Base-by-base conservation (phyloP, 148 eudicot species). In the Oxyria digyna region DNA sequence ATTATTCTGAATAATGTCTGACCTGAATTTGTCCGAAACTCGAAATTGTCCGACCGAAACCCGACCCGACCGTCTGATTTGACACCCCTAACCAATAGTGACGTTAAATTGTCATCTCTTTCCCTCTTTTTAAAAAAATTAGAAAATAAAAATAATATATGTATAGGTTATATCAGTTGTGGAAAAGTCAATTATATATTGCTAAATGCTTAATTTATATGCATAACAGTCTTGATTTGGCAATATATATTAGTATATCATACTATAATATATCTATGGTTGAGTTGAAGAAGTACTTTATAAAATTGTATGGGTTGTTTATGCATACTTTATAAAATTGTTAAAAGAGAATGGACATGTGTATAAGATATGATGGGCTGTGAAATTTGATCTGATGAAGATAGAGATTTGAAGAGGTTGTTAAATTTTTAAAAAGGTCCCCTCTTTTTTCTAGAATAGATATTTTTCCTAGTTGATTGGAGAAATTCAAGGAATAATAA, bases 321-420 rank as follows among this genome's bases (percentile, higher is more conserved):
- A 50, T 12, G 12, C 24, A 50, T 50, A 20, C 3, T 20, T 13
- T 20, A 18, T 0, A 20, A 50, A 50, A 50, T 20, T n/a, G 26
- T 18, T 45, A n/a, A 3, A 50, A 18, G 57, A 21, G 26, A 20
- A 50, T 49, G 55, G 55, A 20, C 55, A 49, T 49, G 57, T 50
- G 57, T 26, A 50, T 50, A 50, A 50, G 57, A 50, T 50, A 26
- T 50, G 57, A 50, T 50, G 57, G 57, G 57, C 14, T 50, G 21
- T 49, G 24, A n/a, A 1, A 3, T 49, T 26, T 49, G 55, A 49
- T 50, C 57, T 50, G 26, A 50, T 18, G 57, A 50, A 50, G 27
- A n/a, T 18, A 20, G 27, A 6, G 57, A 50, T n/a, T 50, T 18
- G 24, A n/a, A 21, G 57, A 50, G 57, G 57, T 50, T 50, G 26